Base-by-base conservation (phyloP, 768 basidiomycete genomes). In the Nidularia sp. region DNA sequence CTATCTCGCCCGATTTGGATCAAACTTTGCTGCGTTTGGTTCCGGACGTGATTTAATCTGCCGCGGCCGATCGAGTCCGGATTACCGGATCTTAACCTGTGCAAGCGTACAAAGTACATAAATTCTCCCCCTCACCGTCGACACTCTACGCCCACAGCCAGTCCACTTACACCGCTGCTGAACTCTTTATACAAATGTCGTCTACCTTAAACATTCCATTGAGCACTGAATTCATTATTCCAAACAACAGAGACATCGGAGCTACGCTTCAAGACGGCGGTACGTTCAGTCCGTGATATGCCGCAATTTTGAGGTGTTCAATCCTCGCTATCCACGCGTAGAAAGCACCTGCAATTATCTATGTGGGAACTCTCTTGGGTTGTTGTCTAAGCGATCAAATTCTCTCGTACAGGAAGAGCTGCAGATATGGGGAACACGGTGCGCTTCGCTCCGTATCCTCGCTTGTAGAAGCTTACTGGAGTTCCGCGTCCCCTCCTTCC, bases 291-390 rank as follows among this genome's bases (percentile, higher is more conserved):
- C 18, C 29, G 9, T 31, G 9, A n/a, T n/a, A 9, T 42, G 13
- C 36, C 12, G 10, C 12, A 3, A n/a, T 13, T 25, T 18, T 31
- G 12, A 50, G 8, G n/a, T 3, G n/a, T 31, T 48, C 35, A 22
- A 36, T 53, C 15, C 31, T 34, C 54, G 48, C 10, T 15, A 41
- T 15, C 39, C 39, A 10, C 22, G 36, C 46, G 55, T 67, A 76
- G 81, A 82, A 47, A 66, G 63, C 51, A 71, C 74, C 51, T 85
- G 83, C 66, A 83, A 85, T 34, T 99, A 99, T 68, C 84, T 99
- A 48, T 95, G 92, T 65, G 97, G 97, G 34, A 98, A 99, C 72
- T 98, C 94, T 25, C 80, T 98, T 7, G 97, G 97, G 3, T 76
- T 88, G 50, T 73, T 91, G 61, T 81, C 90, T 43, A 90, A 85